Percentiles rank a stretch among this genome's conserved stretches.
Evolutionary conservation across 2,329 filamentous ascomycete genomes (phyloP).

Genomic region (Penicillium hordei): DNA sequence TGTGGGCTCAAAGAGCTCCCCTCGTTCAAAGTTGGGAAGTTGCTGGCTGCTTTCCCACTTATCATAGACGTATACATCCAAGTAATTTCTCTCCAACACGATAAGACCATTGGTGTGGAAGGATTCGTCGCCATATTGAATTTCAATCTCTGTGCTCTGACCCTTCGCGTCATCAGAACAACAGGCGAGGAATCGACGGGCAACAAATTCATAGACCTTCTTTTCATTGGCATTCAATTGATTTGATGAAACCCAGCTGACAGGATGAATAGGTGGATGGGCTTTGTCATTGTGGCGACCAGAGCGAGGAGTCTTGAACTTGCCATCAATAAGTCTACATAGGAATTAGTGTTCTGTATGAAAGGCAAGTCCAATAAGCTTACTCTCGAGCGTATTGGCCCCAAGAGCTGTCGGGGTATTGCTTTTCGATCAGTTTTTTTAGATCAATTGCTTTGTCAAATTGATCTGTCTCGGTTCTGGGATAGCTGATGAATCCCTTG

Average conservation of each 20-base stretch:
- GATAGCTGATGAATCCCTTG: slow-evolving; percentile 95
- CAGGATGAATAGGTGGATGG: slow-evolving; percentile 94
- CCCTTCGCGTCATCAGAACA: slow-evolving; percentile 94
- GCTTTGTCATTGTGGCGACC: slow-evolving; percentile 93
- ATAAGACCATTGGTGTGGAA: slow-evolving; percentile 82
- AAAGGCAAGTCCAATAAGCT: slow-evolving; percentile 8
- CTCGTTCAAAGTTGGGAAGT: slow-evolving; percentile 74
- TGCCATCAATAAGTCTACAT: slow-evolving; percentile 64
- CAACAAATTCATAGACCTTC: slow-evolving; percentile 87
- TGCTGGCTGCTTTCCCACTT: slow-evolving; percentile 89
- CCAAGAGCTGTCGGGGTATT: slow-evolving; percentile 75
- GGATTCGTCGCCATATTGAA: slow-evolving; percentile 76
- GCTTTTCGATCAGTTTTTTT: slow-evolving; percentile 75
- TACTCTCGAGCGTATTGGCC: slow-evolving; percentile 72
- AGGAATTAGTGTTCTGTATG: slow-evolving; percentile 1
- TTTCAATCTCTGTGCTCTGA: slow-evolving; percentile 77
- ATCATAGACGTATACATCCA: slow-evolving; percentile 94
- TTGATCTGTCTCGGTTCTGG: slow-evolving; percentile 92
- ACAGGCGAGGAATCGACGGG: slow-evolving; percentile 87
- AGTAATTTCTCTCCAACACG: slow-evolving; percentile 85
- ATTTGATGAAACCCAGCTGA: slow-evolving; percentile 71
- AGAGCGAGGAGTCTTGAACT: slow-evolving; percentile 75
- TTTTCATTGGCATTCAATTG: slow-evolving; percentile 65
- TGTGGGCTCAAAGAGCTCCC: slow-evolving; percentile 81
- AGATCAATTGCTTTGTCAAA: slow-evolving; percentile 91